phyloP scores from a whole-genome alignment of 768 basidiomycete genomes.

The Termitomyces sp. region DNA sequence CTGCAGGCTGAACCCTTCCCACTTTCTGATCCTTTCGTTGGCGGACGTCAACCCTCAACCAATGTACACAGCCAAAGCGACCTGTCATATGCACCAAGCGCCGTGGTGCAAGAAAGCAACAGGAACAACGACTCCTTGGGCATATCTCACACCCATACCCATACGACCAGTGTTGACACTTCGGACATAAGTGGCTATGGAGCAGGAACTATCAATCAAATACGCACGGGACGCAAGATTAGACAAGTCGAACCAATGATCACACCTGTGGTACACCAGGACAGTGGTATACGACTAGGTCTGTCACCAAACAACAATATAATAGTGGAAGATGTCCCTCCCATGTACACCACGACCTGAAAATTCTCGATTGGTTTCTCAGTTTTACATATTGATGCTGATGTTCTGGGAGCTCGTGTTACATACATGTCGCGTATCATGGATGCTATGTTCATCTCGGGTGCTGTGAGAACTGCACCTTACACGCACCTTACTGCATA shows the following conservation, averaged over 20 bases:
- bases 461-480: no score
- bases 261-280: conserved; percentile 1
- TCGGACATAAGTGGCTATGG: background rate
- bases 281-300: conserved; percentile 5
- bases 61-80: background rate
- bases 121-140: background rate
- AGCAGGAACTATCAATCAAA: background rate
- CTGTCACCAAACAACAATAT: background rate
- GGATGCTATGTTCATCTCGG: no score
- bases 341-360: background rate
- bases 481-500: no score
- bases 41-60: background rate
- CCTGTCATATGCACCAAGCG: background rate
- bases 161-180: background rate
- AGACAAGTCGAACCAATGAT: background rate
- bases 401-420: no score
- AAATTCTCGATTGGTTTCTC: background rate
- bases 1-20: background rate
- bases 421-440: no score
- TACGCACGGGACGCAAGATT: background rate
- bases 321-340: background rate
- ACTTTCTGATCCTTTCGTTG: background rate
- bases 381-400: no score
- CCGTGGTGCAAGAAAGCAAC: background rate
- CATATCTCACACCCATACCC: background rate